Base-by-base conservation (phyloP, 768 basidiomycete genomes). In the Mycena capillaripes region DNA sequence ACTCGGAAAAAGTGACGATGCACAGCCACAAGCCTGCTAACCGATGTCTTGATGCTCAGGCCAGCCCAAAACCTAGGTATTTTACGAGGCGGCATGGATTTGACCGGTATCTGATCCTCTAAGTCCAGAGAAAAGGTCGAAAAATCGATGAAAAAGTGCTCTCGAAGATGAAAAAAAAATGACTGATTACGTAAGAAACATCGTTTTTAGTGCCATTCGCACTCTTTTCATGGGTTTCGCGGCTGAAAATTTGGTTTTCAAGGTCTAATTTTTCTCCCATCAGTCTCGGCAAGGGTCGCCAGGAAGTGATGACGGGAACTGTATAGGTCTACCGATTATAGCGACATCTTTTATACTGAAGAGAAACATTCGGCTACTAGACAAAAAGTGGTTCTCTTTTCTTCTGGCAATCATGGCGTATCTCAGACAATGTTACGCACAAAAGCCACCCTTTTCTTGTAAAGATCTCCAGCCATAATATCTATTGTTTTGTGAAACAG, bases 281-380 rank as follows among this genome's bases (percentile, higher is more conserved):
- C n/a, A 55, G 10, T 29, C 27, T 30, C 52, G 23, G 27, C 52
- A 29, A 7, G 4, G 29, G 52, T 55, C 21, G 52, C 52, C 12
- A 55, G 52, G 52, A 55, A 55, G 52, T 55, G 52, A 17, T 29
- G 52, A 55, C 52, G 52, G 12, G 52, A 23, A 55, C 55, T 56
- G 25, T 56, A 56, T 2, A n/a, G 12, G 34, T 12, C n/a, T n/a
- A n/a, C n/a, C n/a, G n/a, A n/a, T n/a, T n/a, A n/a, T n/a, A n/a
- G n/a, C n/a, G n/a, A n/a, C n/a, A n/a, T n/a, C n/a, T n/a, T n/a
- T n/a, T n/a, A n/a, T n/a, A n/a, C n/a, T n/a, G n/a, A n/a, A n/a
- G n/a, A n/a, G n/a, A n/a, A n/a, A n/a, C n/a, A n/a, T n/a, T n/a
- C n/a, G n/a, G n/a, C n/a, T n/a, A n/a, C n/a, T n/a, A n/a, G n/a